These are phyloP conservation scores for Acacia pycnantha DNA, from an alignment of 331 rosid genomes.

Conservation along the genomic window DNA sequence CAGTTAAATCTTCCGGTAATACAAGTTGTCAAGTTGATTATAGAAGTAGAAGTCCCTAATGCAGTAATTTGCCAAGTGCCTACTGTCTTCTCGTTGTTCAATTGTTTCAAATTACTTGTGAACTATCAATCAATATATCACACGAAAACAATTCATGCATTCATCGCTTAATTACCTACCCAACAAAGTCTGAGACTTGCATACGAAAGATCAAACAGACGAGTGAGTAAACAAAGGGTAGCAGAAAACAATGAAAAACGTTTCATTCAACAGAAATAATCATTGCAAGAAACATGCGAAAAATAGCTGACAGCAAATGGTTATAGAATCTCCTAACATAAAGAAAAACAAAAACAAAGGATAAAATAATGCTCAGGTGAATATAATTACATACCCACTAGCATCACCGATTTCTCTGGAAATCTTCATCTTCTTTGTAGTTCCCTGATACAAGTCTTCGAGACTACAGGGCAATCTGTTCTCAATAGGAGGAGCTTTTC, in stretches of 20 bases:
- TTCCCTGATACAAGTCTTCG: conserved; percentile 60
- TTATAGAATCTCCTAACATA: neutral
- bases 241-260: neutral
- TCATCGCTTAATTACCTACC: neutral
- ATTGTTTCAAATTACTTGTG: too few relatives aligned
- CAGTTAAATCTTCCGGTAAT: neutral
- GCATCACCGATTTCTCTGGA: conserved; percentile 56
- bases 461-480: conserved; percentile 55
- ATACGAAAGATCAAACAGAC: neutral
- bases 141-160: neutral
- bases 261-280: neutral
- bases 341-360: neutral
- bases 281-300: neutral
- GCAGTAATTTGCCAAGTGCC: too few relatives aligned
- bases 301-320: neutral
- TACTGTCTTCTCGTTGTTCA: too few relatives aligned
- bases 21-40: too few relatives aligned
- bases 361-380: neutral
- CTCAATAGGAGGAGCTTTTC: conserved; percentile 63
- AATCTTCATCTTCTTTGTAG: conserved; percentile 64
- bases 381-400: conserved; percentile 48
- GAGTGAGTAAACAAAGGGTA: neutral
- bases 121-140: neutral
- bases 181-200: neutral
- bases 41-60: too few relatives aligned